Percentiles rank a stretch among this genome's conserved stretches.
Conservation (phyloP, 441 rosid species). For the Manihot esculenta region DNA sequence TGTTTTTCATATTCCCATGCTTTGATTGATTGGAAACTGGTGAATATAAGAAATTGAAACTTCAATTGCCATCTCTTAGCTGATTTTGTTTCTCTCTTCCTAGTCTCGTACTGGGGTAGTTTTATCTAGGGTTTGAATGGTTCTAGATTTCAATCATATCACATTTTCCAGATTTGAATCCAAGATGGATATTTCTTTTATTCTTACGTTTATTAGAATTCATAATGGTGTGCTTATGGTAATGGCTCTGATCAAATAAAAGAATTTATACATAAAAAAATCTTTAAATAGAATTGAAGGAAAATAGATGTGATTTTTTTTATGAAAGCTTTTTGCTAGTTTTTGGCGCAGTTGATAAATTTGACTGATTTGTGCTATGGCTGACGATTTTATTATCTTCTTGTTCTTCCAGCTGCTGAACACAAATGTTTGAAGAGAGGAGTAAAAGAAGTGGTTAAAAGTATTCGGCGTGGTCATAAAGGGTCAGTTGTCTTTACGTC, state of each 20-base stretch:
- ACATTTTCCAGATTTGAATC: not conserved
- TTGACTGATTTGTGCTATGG: too few species aligned
- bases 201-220: too few species aligned
- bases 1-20: not conserved
- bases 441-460: constrained; percentile 94
- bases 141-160: not conserved
- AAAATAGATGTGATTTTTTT: too few species aligned
- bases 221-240: not conserved
- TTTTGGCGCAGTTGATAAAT: not conserved
- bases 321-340: not conserved
- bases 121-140: not conserved
- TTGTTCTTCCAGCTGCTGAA: constrained; percentile 59
- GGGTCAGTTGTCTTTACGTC: constrained; percentile 48
- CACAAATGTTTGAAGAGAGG: constrained; percentile 95
- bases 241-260: too few species aligned
- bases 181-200: too few species aligned
- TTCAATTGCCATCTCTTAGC: not conserved
- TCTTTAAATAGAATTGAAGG: too few species aligned
- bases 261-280: too few species aligned
- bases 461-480: constrained; percentile 82
- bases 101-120: not conserved
- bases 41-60: too few species aligned
- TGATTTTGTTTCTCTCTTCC: not conserved
- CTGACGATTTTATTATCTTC: not conserved
- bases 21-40: not conserved